phyloP scores from a whole-genome alignment of 2,329 filamentous ascomycete genomes.

The Davidsoniella virescens region DNA sequence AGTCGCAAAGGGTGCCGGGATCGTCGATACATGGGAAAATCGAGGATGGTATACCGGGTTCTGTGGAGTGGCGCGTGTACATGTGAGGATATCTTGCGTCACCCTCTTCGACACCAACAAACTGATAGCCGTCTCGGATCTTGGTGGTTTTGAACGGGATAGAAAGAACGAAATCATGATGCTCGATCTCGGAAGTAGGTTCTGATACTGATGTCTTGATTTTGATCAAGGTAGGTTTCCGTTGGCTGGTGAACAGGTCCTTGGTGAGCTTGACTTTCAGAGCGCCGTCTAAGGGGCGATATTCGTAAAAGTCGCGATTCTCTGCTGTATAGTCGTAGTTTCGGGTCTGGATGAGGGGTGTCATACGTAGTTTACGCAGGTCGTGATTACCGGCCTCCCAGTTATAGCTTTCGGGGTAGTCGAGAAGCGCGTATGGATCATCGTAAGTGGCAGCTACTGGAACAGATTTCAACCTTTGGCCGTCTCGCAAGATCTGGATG shows the following conservation, averaged over 20 bases:
- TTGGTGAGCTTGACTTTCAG: constrained; percentile 23
- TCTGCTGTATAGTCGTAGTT: constrained; percentile 38
- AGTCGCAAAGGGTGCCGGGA: constrained; percentile 61
- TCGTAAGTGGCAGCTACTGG: constrained; percentile 24
- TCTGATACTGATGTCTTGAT: constrained; percentile 30
- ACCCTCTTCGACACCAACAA: constrained; percentile 66
- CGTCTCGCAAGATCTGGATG: constrained; percentile 26
- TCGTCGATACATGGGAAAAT: constrained; percentile 93
- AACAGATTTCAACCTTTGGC: constrained; percentile 15
- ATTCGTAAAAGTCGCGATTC: constrained; percentile 37
- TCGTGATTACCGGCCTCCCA: constrained; percentile 60
- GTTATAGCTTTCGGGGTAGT: constrained; percentile 42
- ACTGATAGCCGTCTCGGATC: constrained; percentile 77
- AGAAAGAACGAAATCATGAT: constrained; percentile 29
- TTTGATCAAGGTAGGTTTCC: constrained; percentile 28
- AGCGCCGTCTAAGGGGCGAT: constrained; percentile 38
- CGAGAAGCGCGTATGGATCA: constrained; percentile 53
- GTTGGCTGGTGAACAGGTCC: constrained; percentile 13
- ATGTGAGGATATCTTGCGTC: constrained; percentile 79
- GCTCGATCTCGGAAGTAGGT: constrained; percentile 18
- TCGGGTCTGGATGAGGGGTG: constrained; percentile 33
- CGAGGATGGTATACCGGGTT: constrained; percentile 64
- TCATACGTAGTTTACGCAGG: constrained; percentile 51
- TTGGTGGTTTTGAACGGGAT: constrained; percentile 65
- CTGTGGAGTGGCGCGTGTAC: constrained; percentile 69